Base-by-base conservation (phyloP, 768 basidiomycete species). In the Trametes gibbosa region DNA sequence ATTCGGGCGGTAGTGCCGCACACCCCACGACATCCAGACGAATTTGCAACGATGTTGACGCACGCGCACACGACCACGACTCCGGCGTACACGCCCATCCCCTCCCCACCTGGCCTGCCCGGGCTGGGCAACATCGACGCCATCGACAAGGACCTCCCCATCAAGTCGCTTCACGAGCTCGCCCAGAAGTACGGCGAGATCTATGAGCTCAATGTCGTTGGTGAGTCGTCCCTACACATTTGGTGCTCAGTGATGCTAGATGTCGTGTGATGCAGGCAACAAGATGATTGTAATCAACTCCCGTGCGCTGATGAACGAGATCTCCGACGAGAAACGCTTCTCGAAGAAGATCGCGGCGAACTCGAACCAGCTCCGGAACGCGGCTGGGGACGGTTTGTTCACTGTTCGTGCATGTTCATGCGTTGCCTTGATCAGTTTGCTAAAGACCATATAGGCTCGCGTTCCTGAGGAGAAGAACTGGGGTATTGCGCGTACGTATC, bases 391-490 rank as follows among this genome's bases (percentile, higher is more conserved):
- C 64, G 80, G 74, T 10, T 64, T 76, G 13, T 78, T 77, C 64
- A 77, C 76, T 14, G 76, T 75, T 53, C 3, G 46, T 19, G 66
- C 68, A 68, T 9, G 46, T 59, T 25, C 61, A 45, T 2, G n/a
- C 65, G 9, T 53, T 70, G 24, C 45, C 66, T 59, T 72, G 13
- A 72, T 64, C 23, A 63, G 0, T 65, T 75, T n/a, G 19, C 10
- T 68, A 65, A 24, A 32, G 10, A 47, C 75, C 19, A 43, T 19
- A 17, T 56, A 45, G 69, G 73, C 68, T 70, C 73, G 56, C 2
- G 61, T 62, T n/a, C 66, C 70, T 12, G 72, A 74, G 21, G 81
- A 82, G 62, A 70, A 74, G 27, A 79, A 78, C 62, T 81, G 79
- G 79, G 72, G 66, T 17, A 69, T 78, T 46, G 77, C 77, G 14